A percentile compares a stretch with the other conserved stretches of the same genome.
These are phyloP conservation scores for Scheffersomyces coipomensis DNA, from an alignment of 805 yeast genomes.

Conservation along the genomic window DNA sequence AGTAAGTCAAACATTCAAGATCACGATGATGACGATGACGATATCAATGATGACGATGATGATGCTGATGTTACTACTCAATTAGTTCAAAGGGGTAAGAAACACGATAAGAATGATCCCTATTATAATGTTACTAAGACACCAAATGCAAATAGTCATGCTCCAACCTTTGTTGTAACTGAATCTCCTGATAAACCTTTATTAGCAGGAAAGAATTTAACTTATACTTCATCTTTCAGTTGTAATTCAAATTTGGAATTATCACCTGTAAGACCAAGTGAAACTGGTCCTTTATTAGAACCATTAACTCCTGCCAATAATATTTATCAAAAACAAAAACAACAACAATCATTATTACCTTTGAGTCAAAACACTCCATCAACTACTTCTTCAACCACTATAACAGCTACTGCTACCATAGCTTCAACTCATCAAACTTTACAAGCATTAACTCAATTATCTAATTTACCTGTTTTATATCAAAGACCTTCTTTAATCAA, in stretches of 20 bases:
- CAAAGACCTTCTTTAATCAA: background rate
- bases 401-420: constrained; percentile 3
- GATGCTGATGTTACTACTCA: constrained; percentile 13
- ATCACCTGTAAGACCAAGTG: constrained; percentile 56
- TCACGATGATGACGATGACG: constrained; percentile 14
- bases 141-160: constrained; percentile 3
- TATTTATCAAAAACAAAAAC: constrained; percentile 4
- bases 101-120: constrained; percentile 7
- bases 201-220: constrained; percentile 40
- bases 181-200: constrained; percentile 42
- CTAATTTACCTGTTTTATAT: constrained; percentile 2
- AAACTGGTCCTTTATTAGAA: constrained; percentile 65
- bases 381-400: constrained; percentile 2
- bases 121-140: constrained; percentile 1
- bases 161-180: constrained; percentile 23
- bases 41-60: constrained; percentile 15
- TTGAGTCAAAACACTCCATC: background rate
- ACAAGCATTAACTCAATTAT: constrained; percentile 2
- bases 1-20: no score
- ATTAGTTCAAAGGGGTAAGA: constrained; percentile 14
- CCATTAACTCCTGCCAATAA: constrained; percentile 56
- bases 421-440: background rate
- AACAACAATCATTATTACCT: constrained; percentile 4
- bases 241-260: constrained; percentile 63
- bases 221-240: constrained; percentile 65